Percentiles rank a stretch among this genome's conserved stretches.
phyloP scores from a whole-genome alignment of 306 rosid genomes.

The Cucumis sativus region Cucumber_9930_V3 NC_026661.2:4734501-4735000 shows the following conservation, averaged over 20 bases:
- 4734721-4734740: background rate
- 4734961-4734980: too few species aligned
- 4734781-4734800: background rate
- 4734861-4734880: too few species aligned
- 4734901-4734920: too few species aligned
- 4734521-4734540: conserved; percentile 25
- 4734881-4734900: too few species aligned
- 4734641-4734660: background rate
- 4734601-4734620: background rate
- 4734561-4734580: conserved; percentile 27
- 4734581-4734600: conserved; percentile 5
- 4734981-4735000: too few species aligned
- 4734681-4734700: background rate
- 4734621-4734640: background rate
- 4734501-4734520: conserved; percentile 17
- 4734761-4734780: background rate
- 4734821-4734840: background rate
- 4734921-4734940: too few species aligned
- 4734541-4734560: conserved; percentile 22
- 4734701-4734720: too few species aligned
- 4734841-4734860: too few species aligned
- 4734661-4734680: background rate
- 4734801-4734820: too few species aligned
- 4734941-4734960: too few species aligned
- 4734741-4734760: background rate